These are phyloP conservation scores for Monosporascus sp. DNA, from an alignment of 2,329 filamentous ascomycete species.

Conservation along the genomic window DNA sequence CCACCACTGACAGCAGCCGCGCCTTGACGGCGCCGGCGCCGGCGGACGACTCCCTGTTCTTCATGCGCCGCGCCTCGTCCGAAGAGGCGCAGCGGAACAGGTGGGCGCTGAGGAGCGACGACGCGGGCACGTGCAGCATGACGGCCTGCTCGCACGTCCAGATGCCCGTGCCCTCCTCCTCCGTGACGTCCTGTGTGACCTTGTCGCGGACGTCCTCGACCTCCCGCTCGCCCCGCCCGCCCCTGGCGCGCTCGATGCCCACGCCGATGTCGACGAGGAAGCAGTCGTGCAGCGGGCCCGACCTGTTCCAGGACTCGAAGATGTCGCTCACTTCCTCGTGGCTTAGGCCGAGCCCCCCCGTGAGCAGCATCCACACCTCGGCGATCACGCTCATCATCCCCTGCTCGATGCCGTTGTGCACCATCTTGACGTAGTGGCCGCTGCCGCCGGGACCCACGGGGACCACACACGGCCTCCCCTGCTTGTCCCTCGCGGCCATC, in stretches of 20 bases:
- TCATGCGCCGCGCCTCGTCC: conserved; percentile 49
- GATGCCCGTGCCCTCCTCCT: conserved; percentile 60
- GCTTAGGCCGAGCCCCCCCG: conserved; percentile 48
- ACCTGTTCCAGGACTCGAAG: conserved; percentile 54
- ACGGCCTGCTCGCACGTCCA: conserved; percentile 62
- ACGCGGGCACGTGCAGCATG: conserved; percentile 54
- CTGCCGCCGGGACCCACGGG: conserved; percentile 56
- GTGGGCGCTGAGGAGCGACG: conserved; percentile 59
- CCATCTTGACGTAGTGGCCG: conserved; percentile 71
- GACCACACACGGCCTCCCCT: conserved; percentile 54
- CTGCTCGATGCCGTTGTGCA: conserved; percentile 70
- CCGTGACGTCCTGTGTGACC: conserved; percentile 63
- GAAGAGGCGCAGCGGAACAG: conserved; percentile 59
- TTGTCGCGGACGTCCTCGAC: conserved; percentile 61
- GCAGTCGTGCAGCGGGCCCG: conserved; percentile 51
- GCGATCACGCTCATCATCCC: conserved; percentile 61
- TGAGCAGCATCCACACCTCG: conserved; percentile 61
- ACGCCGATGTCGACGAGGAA: conserved; percentile 59
- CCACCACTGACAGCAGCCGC: conserved; percentile 11
- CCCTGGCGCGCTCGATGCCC: conserved; percentile 51
- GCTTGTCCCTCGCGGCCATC: conserved; percentile 56
- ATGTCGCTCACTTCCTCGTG: conserved; percentile 56
- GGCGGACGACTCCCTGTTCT: conserved; percentile 39
- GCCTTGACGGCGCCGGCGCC: conserved; percentile 26
- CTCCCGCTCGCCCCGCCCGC: conserved; percentile 40